A percentile compares a stretch with the other conserved stretches of the same genome.
Evolutionary conservation across 352 stramenopile species (phyloP).

Genomic region (Globisporangium radiosum): DNA sequence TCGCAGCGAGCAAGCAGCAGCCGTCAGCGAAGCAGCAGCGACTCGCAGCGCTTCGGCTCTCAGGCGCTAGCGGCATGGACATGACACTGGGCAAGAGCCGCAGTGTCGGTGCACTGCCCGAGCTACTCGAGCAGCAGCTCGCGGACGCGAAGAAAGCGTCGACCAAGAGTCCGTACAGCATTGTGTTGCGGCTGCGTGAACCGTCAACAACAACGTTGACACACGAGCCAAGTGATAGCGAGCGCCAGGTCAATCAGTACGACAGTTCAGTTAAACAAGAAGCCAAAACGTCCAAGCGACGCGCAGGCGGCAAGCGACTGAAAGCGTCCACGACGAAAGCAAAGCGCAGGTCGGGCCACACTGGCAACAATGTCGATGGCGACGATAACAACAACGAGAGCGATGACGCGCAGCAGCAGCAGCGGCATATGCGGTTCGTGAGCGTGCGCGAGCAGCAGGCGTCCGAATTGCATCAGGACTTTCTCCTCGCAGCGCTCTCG

Average conservation of each 20-base stretch:
- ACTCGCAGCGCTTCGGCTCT: constrained; percentile 22
- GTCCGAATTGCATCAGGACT: constrained; percentile 49
- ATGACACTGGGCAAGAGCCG: constrained; percentile 24
- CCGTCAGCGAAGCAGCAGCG: constrained; percentile 28
- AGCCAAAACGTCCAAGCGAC: background rate
- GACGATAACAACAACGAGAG: background rate
- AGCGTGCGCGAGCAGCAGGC: constrained; percentile 46
- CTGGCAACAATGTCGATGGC: background rate
- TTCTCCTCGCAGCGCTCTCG: constrained; percentile 50
- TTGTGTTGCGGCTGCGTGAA: constrained; percentile 35
- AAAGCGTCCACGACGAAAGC: background rate
- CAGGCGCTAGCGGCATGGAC: constrained; percentile 8
- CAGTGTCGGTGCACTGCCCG: constrained; percentile 34
- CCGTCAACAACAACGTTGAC: background rate
- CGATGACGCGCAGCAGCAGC: background rate
- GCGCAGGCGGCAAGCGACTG: background rate
- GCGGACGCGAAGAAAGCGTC: constrained; percentile 11
- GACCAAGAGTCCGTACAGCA: constrained; percentile 48
- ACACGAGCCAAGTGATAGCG: background rate
- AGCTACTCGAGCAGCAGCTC: constrained; percentile 36
- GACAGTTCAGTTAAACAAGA: background rate
- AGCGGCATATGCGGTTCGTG: constrained; percentile 22
- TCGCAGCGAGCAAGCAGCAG: constrained; percentile 26
- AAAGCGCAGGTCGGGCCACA: background rate
- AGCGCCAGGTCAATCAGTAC: background rate